A percentile compares a stretch with the other conserved stretches of the same genome.
Conservation (phyloP, 2,329 filamentous ascomycete genomes). For the Hymenoscyphus infarciens region DNA sequence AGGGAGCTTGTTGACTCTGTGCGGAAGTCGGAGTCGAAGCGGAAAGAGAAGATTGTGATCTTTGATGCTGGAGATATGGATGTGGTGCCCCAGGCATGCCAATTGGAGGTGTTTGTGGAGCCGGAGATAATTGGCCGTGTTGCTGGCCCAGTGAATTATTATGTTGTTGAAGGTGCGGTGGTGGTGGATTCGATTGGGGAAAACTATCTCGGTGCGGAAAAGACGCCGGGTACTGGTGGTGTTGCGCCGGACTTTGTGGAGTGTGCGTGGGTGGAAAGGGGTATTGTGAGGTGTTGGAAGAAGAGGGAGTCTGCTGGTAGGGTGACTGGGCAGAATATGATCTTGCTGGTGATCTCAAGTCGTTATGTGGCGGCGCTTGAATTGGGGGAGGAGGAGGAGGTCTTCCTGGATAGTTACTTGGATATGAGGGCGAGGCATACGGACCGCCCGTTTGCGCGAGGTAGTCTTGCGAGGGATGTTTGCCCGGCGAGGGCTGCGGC, state of each 20-base stretch:
- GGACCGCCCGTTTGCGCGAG: constrained; percentile 25
- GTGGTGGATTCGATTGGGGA: constrained; percentile 26
- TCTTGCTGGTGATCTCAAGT: constrained; percentile 43
- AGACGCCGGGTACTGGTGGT: constrained; percentile 31
- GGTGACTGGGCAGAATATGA: constrained; percentile 36
- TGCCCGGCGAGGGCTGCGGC: constrained; percentile 31
- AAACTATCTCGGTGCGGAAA: constrained; percentile 33
- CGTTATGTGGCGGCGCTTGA: constrained; percentile 38
- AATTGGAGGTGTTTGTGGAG: constrained; percentile 36
- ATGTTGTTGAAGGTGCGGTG: constrained; percentile 31
- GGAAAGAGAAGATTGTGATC: constrained; percentile 57
- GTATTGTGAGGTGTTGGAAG: constrained; percentile 31
- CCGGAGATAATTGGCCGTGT: constrained; percentile 30
- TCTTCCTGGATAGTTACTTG: constrained; percentile 30
- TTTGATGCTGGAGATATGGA: constrained; percentile 40
- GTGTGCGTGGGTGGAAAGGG: constrained; percentile 33
- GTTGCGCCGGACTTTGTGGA: constrained; percentile 35
- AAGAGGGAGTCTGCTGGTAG: constrained; percentile 33
- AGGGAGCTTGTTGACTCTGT: constrained; percentile 55
- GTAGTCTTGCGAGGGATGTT: constrained; percentile 34
- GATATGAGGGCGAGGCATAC: constrained; percentile 35
- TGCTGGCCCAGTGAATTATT: constrained; percentile 24
- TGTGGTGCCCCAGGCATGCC: constrained; percentile 33
- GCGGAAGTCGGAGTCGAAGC: constrained; percentile 59
- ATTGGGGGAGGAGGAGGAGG: constrained; percentile 40